These are phyloP conservation scores for Yamadazyma diddensiae DNA, from an alignment of 1,139 yeast genomes.

Conservation along the genomic window DNA sequence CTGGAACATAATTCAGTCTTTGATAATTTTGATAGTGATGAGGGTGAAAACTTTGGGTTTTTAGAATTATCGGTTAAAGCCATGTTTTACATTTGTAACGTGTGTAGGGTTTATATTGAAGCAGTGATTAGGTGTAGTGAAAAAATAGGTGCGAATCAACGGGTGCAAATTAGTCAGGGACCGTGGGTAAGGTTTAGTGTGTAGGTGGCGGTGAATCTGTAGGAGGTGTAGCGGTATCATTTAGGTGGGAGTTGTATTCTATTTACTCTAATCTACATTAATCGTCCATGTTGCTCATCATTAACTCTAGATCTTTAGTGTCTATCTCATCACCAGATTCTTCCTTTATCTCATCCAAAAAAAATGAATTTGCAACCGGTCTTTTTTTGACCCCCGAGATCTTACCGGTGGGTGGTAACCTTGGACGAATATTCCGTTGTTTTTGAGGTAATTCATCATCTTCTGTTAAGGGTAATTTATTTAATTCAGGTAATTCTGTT, in stretches of 20 bases:
- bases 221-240: no score
- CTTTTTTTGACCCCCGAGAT: slow-evolving; percentile 70
- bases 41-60: no score
- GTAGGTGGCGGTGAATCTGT: no score
- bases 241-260: no score
- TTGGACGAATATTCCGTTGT: slow-evolving; percentile 75
- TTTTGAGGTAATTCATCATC: slow-evolving; percentile 82
- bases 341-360: slow-evolving; percentile 29
- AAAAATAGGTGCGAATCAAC: no score
- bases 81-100: no score
- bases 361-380: slow-evolving; percentile 50
- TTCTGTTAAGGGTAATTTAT: slow-evolving; percentile 53
- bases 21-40: slow-evolving; percentile 28
- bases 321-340: slow-evolving; percentile 11
- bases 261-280: slow-evolving; percentile 1
- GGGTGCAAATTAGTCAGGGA: no score
- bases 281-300: slow-evolving; percentile 13
- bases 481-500: slow-evolving; percentile 41
- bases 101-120: no score
- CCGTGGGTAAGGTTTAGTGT: no score
- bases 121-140: no score
- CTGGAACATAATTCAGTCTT: slow-evolving; percentile 46
- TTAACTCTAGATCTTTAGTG: slow-evolving; percentile 15
- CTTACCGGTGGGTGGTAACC: slow-evolving; percentile 92
- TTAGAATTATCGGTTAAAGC: no score